Evolutionary conservation across 148 eudicot genomes (phyloP), one percentile per base, ranked within the genome.

Genomic region (Selenicereus undatus): DNA sequence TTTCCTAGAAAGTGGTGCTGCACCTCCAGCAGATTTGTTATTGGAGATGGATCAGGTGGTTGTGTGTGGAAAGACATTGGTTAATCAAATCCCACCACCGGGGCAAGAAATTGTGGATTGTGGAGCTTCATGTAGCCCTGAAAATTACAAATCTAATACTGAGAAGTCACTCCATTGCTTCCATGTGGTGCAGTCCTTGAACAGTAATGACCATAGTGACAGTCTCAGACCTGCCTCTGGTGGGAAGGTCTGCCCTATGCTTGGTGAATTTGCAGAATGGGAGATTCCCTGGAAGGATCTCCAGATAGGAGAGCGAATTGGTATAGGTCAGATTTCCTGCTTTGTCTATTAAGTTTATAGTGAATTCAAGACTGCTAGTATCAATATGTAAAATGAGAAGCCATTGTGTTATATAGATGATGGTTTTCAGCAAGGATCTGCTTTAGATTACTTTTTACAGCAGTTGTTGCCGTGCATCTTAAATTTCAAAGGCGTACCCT

Each of bases 241-340:
- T 80, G 90, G 86, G 71, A 82, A 82, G 68, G 83, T 84, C 65
- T 86, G 86, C 77, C 93, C 90, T 77, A 75, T 89, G 84, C 89
- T 95, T 65, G 93, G 90, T 83, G 93, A 90, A 75, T 94, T 91
- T 87, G 93, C 97, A 52, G 97, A 91, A 80, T 93, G 95, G 91
- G 97, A 96, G 85, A 93, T 96, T 82, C 91, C 88, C 30, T 96
- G 99, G 99, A 97, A 96, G 84, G 92, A 92, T 88, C 98, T 96
- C 72, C 92, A 89, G 84, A 87, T 93, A 74, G 98, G 95, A 76
- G 98, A 92, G 82, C 92, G 99, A 56, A 91, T 96, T 86, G 99
- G 98, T 26, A 92, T 96, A 86, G 99, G 99, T 96, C 83, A 87
- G 85, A 71, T n/a, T 71, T 79, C 68, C 32, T 79, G 64, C 76